Percentiles rank a stretch among this genome's conserved stretches.
phyloP scores from a whole-genome alignment of 306 rosid genomes.

The Quercus rubra region DNA sequence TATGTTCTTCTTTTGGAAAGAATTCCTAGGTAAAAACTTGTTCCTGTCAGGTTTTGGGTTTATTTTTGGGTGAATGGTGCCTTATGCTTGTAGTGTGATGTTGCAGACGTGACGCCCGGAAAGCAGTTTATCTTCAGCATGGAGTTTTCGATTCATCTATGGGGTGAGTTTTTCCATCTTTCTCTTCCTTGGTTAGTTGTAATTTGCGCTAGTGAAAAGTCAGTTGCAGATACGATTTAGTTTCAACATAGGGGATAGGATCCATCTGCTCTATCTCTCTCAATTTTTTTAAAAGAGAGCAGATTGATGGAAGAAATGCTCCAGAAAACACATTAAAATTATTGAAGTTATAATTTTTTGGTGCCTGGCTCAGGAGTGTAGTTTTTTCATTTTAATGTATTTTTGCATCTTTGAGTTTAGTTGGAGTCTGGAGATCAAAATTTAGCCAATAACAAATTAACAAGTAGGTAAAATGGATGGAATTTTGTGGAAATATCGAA shows the following conservation, averaged over 20 bases:
- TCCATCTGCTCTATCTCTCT: no score
- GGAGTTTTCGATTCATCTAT: conserved; percentile 88
- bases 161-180: conserved; percentile 69
- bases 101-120: conserved; percentile 83
- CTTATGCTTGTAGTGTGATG: conserved; percentile 19
- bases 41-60: neutral
- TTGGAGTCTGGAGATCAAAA: neutral
- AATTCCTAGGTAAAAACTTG: conserved; percentile 66
- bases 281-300: no score
- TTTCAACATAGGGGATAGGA: no score
- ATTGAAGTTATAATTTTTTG: neutral
- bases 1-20: conserved; percentile 93
- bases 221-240: neutral
- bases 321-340: neutral
- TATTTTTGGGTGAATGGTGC: conserved; percentile 14
- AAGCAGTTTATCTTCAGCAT: conserved; percentile 90
- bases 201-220: conserved; percentile 4
- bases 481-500: neutral
- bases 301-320: neutral
- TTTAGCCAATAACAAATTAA: neutral
- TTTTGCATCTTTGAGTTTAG: neutral
- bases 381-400: neutral
- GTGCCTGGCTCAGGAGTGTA: neutral
- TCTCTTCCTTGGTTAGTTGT: conserved; percentile 11
- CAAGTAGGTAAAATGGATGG: neutral